Evolutionary conservation across 164 flowering plant species (phyloP).

Genomic region (Buxus sempervirens): DNA sequence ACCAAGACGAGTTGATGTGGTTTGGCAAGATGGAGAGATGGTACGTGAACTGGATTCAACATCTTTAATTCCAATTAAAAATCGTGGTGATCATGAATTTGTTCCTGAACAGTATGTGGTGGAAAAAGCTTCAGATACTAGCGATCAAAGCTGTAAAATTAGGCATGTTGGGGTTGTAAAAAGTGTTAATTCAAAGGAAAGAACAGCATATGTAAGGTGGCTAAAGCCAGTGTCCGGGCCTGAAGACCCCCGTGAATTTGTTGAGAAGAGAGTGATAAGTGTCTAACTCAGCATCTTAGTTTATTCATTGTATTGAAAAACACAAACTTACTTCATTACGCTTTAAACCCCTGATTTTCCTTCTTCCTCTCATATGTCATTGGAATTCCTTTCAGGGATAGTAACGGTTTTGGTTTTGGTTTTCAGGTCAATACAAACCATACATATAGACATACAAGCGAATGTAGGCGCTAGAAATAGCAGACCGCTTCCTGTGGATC

Average conservation of each 20-base stretch:
- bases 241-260: constrained; percentile 87
- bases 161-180: constrained; percentile 88
- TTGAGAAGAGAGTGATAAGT: constrained; percentile 85
- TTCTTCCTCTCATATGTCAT: too few relatives aligned
- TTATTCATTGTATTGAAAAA: too few relatives aligned
- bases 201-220: constrained; percentile 91
- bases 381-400: too few relatives aligned
- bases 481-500: too few relatives aligned
- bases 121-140: constrained; percentile 78
- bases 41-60: constrained; percentile 52
- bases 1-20: constrained; percentile 82
- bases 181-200: constrained; percentile 91
- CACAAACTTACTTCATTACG: too few relatives aligned
- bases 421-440: too few relatives aligned
- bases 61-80: constrained; percentile 75
- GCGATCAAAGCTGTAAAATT: constrained; percentile 44
- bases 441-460: too few relatives aligned
- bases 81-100: constrained; percentile 96
- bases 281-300: too few relatives aligned
- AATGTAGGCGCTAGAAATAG: too few relatives aligned
- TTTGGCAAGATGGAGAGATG: constrained; percentile 83
- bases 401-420: too few relatives aligned
- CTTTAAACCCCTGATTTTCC: too few relatives aligned
- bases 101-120: constrained; percentile 91
- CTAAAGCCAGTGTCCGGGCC: constrained; percentile 75